A percentile compares a stretch with the other conserved stretches of the same genome.
Conservation (phyloP, 768 basidiomycete species). For the Butyriboletus loyo region DNA sequence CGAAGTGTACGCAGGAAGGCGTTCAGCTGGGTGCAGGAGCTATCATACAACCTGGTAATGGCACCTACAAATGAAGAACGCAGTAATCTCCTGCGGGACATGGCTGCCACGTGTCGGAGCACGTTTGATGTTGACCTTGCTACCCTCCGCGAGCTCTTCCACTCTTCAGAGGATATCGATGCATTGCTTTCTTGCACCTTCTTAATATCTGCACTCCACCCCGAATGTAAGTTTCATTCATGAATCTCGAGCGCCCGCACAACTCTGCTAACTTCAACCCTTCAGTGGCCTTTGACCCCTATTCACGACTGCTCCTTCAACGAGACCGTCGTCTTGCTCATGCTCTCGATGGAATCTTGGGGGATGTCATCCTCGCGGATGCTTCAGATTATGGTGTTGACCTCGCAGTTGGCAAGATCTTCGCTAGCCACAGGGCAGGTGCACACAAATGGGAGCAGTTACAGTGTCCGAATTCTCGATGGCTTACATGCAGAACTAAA, state of each 20-base stretch:
- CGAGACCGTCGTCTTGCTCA: too few relatives aligned
- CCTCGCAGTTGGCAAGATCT: too few relatives aligned
- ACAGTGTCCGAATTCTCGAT: too few relatives aligned
- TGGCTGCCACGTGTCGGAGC: background rate
- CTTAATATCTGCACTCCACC: conserved; percentile 15
- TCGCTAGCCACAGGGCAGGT: too few relatives aligned
- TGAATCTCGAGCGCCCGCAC: too few relatives aligned
- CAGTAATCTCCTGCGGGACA: background rate
- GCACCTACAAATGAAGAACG: background rate
- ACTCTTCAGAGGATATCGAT: conserved; percentile 11
- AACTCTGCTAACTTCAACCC: background rate
- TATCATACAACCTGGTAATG: background rate
- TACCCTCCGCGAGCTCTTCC: conserved; percentile 4
- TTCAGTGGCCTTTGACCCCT: background rate
- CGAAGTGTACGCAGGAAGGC: background rate
- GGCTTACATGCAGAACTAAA: too few relatives aligned
- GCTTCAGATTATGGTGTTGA: too few relatives aligned
- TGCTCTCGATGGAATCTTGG: too few relatives aligned
- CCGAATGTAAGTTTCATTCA: background rate
- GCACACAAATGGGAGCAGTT: too few relatives aligned
- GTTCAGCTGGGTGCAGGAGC: background rate
- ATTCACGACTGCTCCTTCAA: too few relatives aligned
- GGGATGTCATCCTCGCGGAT: too few relatives aligned
- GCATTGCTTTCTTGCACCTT: conserved; percentile 23
- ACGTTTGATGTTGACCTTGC: background rate